Evolutionary conservation across 495 filamentous ascomycete genomes (phyloP).

Genomic region (Penicillium malachiteum): DNA sequence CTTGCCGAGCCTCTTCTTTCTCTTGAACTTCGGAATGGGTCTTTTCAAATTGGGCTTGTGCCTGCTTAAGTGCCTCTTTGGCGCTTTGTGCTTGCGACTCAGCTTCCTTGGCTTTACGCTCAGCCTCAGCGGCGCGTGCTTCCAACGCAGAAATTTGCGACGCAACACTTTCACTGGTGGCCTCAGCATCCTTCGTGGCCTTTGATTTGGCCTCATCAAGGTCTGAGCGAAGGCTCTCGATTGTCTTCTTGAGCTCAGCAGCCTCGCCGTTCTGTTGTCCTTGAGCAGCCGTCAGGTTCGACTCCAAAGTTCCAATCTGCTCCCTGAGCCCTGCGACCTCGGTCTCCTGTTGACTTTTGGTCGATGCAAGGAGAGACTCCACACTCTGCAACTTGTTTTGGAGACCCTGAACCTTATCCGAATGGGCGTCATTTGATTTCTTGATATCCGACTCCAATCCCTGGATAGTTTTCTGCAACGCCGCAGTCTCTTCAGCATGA

Average conservation of each 20-base stretch:
- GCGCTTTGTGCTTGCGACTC: constrained; percentile 42
- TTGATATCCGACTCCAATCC: constrained; percentile 45
- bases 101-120: constrained; percentile 39
- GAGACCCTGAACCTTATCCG: constrained; percentile 2
- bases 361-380: constrained; percentile 55
- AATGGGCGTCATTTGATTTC: constrained; percentile 1
- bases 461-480: constrained; percentile 20
- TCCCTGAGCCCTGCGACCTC: constrained; percentile 56
- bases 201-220: constrained; percentile 55
- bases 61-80: constrained; percentile 20
- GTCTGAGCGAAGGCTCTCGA: constrained; percentile 55
- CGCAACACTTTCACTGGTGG: constrained; percentile 53
- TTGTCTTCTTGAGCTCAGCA: constrained; percentile 55
- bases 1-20: constrained; percentile 64
- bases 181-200: constrained; percentile 55
- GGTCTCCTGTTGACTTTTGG: constrained; percentile 50
- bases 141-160: constrained; percentile 50
- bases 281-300: constrained; percentile 55
- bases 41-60: constrained; percentile 26
- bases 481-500: neutral
- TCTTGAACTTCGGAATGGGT: constrained; percentile 32
- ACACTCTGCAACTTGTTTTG: constrained; percentile 9
- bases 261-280: constrained; percentile 58
- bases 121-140: constrained; percentile 45
- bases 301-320: constrained; percentile 53